phyloP scores from a whole-genome alignment of 108 stramenopile genomes.

The Nitzschia inconspicua region DNA sequence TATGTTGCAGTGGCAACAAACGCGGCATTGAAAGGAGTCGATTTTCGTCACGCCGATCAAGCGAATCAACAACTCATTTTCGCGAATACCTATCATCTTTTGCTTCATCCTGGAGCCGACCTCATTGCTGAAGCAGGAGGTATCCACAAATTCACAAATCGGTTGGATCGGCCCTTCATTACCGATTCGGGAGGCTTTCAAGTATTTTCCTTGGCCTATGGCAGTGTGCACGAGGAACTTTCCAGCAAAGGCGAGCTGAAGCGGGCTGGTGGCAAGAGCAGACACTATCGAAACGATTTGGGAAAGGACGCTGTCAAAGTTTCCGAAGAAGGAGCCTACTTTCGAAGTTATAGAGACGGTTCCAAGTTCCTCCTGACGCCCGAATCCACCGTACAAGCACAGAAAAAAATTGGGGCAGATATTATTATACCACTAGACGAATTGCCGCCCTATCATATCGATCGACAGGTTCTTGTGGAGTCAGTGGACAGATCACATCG shows the following conservation, averaged over 20 bases:
- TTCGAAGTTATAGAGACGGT: slow-evolving; percentile 90
- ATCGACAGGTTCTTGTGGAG: slow-evolving; percentile 46
- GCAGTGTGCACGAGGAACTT: slow-evolving; percentile 77
- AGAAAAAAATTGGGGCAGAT: slow-evolving; percentile 89
- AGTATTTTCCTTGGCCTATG: slow-evolving; percentile 86
- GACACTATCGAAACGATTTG: slow-evolving; percentile 7
- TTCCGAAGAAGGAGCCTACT: slow-evolving; percentile 85
- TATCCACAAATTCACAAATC: slow-evolving; percentile 83
- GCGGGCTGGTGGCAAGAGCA: slow-evolving; percentile 31
- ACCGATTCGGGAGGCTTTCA: slow-evolving; percentile 95
- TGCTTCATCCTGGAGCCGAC: slow-evolving; percentile 89
- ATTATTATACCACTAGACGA: slow-evolving; percentile 96
- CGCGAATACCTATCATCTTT: slow-evolving; percentile 92
- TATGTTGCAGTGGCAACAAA: slow-evolving; percentile 95
- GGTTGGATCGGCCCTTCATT: slow-evolving; percentile 75
- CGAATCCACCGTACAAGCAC: slow-evolving; percentile 85
- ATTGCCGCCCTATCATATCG: slow-evolving; percentile 87
- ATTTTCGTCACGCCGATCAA: slow-evolving; percentile 64
- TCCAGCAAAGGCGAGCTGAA: slow-evolving; percentile 78
- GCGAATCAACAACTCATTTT: slow-evolving; percentile 84
- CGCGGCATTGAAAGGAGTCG: slow-evolving; percentile 83
- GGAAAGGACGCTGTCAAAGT: slow-evolving; percentile 73
- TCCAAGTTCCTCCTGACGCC: slow-evolving; percentile 81
- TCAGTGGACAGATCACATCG: slow-evolving; percentile 86
- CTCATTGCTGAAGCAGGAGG: slow-evolving; percentile 86